Base-by-base conservation (phyloP, 352 stramenopile genomes). In the Globisporangium cystogenes region DNA sequence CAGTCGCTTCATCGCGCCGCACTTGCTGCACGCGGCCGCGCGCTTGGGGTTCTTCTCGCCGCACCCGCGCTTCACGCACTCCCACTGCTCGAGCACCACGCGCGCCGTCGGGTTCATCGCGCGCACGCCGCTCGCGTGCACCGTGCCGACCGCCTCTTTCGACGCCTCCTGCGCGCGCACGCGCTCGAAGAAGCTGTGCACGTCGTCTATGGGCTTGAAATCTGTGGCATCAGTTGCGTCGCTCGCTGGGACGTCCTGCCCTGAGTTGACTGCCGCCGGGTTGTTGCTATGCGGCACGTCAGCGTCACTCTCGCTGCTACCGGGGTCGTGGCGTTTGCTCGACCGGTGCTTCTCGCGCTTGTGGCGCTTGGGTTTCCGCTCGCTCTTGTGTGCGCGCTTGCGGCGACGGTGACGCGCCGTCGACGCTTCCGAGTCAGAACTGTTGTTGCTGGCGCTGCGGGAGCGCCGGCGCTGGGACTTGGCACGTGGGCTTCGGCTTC, bases 1-100 rank as follows among this genome's bases (percentile, higher is more conserved):
- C 59, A 91, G 69, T 26, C 80, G 77, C 64, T 86, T 87, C 75
- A 91, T 91, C 14, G 80, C 75, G 40, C 75, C 75, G 53, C 80
- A 91, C 54, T 91, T 88, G 53, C 62, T 83, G 60, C 80, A 91
- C 11, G 68, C 56, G 2, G 62, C 49, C 11, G 77, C 73, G 47
- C 83, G 67, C 51, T 87, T 91, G 26, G 51, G 77, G 61, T 91
- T 91, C 57, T 71, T 72, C 47, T 91, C 62, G 27, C 80, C 80
- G 40, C 80, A 91, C 14, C 67, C 68, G 39, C 73, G 65, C 41
- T 84, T 85, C 51, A 60, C 67, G 50, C 80, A 91, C 43, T 89
- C 80, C 80, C 80, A 91, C 51, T 86, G 67, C 47, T 86, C 80
- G 1, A 54, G 60, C 18, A 41, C 60, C 3, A 65, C 61, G 2